These are phyloP conservation scores for Globisporangium alternatum DNA, from an alignment of 352 stramenopile species.

Conservation along the genomic window DNA sequence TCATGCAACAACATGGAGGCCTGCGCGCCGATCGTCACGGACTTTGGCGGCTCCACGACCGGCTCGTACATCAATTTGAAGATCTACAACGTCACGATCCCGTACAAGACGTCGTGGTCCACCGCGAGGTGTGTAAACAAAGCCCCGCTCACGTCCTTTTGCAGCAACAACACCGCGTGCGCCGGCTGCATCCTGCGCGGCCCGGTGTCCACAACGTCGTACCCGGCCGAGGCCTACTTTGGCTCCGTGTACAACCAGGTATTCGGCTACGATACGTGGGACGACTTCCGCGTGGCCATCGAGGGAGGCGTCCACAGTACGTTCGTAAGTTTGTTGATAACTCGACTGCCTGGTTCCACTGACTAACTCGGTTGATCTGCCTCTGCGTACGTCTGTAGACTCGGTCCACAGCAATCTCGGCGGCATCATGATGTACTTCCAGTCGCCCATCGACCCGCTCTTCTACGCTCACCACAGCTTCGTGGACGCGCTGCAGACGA, in stretches of 20 bases:
- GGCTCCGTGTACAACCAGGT: conserved; percentile 43
- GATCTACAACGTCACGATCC: conserved; percentile 25
- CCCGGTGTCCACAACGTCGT: conserved; percentile 17
- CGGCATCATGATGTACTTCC: conserved; percentile 43
- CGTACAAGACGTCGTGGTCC: conserved; percentile 6
- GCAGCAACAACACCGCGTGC: conserved; percentile 34
- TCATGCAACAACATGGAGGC: conserved; percentile 32
- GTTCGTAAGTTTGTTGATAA: conserved; percentile 12
- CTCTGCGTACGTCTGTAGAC: conserved; percentile 22
- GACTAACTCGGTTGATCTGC: too few species aligned
- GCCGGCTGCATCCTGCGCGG: conserved; percentile 35
- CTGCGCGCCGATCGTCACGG: conserved; percentile 40
- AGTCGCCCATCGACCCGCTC: conserved; percentile 46
- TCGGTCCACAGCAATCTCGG: conserved; percentile 39
- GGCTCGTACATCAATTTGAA: conserved; percentile 13
- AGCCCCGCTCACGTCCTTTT: conserved; percentile 38
- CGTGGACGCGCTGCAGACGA: conserved; percentile 43
- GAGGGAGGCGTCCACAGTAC: conserved; percentile 53
- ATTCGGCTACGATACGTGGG: conserved; percentile 31
- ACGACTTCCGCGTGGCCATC: conserved; percentile 23
- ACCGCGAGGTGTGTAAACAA: conserved; percentile 28
- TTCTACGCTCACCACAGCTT: conserved; percentile 52
- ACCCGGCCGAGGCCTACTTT: conserved; percentile 31
- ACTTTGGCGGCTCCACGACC: conserved; percentile 29
- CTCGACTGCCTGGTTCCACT: too few species aligned